Percentiles rank a stretch among this genome's conserved stretches.
phyloP scores from a whole-genome alignment of 2,329 filamentous ascomycete genomes.

The Aurifilum marmelostoma region DNA sequence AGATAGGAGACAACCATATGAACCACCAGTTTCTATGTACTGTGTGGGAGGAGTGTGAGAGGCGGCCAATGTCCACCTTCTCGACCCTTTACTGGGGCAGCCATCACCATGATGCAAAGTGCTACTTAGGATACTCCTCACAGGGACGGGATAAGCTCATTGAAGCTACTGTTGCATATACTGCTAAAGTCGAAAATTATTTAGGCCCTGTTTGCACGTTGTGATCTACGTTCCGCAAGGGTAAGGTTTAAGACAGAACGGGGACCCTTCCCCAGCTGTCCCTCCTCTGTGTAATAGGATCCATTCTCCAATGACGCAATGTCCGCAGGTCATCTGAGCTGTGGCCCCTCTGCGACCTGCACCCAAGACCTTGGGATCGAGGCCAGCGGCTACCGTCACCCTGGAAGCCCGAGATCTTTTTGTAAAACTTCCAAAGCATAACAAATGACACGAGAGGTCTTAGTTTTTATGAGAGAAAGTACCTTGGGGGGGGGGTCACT shows the following conservation, averaged over 20 bases:
- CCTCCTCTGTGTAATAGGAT: neutral
- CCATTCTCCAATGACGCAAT: conserved; percentile 16
- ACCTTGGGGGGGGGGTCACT: no score
- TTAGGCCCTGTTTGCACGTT: neutral
- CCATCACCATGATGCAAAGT: no score
- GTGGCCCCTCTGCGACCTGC: conserved; percentile 1
- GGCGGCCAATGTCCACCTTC: neutral
- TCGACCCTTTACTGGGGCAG: neutral
- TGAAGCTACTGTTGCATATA: no score
- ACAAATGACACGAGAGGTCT: neutral
- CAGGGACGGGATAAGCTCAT: neutral
- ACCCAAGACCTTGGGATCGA: neutral
- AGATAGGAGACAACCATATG: neutral
- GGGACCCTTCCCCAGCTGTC: neutral
- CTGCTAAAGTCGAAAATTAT: neutral
- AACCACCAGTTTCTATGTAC: neutral
- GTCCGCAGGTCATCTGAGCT: conserved; percentile 4
- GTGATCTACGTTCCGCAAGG: neutral
- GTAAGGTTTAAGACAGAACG: neutral
- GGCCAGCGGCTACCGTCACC: neutral
- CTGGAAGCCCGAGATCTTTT: neutral
- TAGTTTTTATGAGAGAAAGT: neutral
- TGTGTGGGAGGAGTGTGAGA: no score
- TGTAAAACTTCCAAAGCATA: neutral
- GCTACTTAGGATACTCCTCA: neutral